phyloP scores from a whole-genome alignment of 768 basidiomycete genomes.

The Clitopilus hobsonii region DNA sequence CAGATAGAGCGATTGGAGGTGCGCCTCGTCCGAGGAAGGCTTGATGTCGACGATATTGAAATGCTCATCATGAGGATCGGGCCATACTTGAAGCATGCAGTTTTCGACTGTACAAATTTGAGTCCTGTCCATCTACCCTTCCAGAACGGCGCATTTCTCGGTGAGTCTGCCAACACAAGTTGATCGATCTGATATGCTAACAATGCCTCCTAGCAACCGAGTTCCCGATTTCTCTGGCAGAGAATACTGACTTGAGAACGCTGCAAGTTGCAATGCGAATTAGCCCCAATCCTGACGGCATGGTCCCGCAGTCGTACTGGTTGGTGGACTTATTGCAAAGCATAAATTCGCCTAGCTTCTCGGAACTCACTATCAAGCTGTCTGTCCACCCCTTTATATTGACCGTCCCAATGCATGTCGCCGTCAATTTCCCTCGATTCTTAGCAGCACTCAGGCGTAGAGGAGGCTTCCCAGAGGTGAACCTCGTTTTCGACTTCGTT shows the following conservation, averaged over 20 bases:
- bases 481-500: background rate
- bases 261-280: background rate
- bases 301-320: background rate
- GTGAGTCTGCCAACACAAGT: background rate
- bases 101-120: background rate
- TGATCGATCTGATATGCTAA: background rate
- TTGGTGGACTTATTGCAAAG: background rate
- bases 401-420: background rate
- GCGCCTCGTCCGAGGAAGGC: background rate
- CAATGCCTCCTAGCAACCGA: background rate
- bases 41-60: background rate
- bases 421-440: background rate
- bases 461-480: background rate
- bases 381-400: background rate
- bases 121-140: background rate
- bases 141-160: background rate
- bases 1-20: background rate
- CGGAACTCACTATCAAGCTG: background rate
- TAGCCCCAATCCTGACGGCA: background rate
- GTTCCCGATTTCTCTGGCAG: background rate
- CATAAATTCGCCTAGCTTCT: background rate
- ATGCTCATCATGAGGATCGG: background rate
- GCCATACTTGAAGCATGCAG: background rate
- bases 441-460: background rate
- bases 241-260: background rate